Evolutionary conservation across 129 eudicot genomes (phyloP), one percentile per base, ranked within the genome.

Genomic region (Deinandra increscens): DNA sequence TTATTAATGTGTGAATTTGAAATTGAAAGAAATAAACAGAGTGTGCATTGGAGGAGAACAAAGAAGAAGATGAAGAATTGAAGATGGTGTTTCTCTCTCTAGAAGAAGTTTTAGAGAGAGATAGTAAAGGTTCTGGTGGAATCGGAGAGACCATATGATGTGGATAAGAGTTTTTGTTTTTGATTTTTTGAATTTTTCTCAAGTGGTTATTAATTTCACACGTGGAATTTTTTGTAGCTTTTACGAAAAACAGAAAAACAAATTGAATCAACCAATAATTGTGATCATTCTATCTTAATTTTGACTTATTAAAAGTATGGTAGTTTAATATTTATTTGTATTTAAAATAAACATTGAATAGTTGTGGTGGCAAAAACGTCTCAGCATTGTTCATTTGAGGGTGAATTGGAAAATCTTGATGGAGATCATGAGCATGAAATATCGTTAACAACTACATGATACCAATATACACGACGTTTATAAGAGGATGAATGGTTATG

Each of bases 101-200:
- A 63, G 66, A 74, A 63, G 66, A 74, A 74, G 43, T 51, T 56
- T 74, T 65, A 66, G 79, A 66, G 79, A 66, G 79, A 75, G 59
- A 67, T 66, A 75, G 79, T 4, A 15, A 65, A 60, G 74, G 12
- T 31, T 59, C 9, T 68, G 49, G 80, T 75, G 74, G 68, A 18
- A 36, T 72, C 26, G 77, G 70, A 72, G 62, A 34, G 15, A 72
- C 62, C 63, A 23, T 72, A 72, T 76, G 80, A 76, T 78, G 78
- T 63, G 77, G 82, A 78, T 70, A 78, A 78, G 72, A 69, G 82
- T 60, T 66, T 42, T 46, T 38, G 54, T 26, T 67, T 51, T 14
- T 31, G 75, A 69, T 68, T 76, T 60, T 75, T 76, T 69, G 75
- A 48, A 41, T 26, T 23, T 48, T 53, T 69, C 46, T 31, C 62